These are phyloP conservation scores for Paxillus ammoniavirescens DNA, from an alignment of 768 basidiomycete species.

Conservation along the genomic window DNA sequence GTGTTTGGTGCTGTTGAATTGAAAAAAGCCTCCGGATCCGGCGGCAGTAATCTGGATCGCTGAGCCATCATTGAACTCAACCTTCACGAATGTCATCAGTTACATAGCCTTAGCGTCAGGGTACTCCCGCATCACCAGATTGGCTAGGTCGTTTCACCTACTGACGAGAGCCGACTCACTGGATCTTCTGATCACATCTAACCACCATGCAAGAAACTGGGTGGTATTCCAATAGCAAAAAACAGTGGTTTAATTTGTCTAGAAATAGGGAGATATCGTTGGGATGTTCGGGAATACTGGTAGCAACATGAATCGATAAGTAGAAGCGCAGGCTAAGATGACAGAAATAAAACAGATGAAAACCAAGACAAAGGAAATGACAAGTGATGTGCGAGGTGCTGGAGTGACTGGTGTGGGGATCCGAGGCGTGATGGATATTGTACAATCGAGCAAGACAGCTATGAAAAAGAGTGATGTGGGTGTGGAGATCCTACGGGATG, in stretches of 20 bases:
- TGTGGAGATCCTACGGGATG: conserved; percentile 7
- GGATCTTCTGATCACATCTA: background rate
- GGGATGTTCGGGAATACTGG: conserved; percentile 28
- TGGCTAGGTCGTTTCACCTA: background rate
- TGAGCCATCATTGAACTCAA: background rate
- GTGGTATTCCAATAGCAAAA: conserved; percentile 10
- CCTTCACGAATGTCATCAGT: too few species aligned
- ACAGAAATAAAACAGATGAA: conserved; percentile 24
- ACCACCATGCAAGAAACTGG: background rate
- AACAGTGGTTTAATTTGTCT: conserved; percentile 22
- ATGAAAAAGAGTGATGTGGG: conserved; percentile 8
- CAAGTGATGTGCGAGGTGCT: conserved; percentile 19
- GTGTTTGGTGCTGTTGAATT: conserved; percentile 28
- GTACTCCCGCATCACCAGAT: background rate
- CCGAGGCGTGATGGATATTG: conserved; percentile 20
- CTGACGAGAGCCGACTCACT: background rate
- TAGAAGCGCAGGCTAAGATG: conserved; percentile 23
- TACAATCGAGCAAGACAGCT: conserved; percentile 22
- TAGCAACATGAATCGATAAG: conserved; percentile 31
- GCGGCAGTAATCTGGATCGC: background rate
- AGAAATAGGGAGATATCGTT: conserved; percentile 28
- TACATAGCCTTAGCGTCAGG: background rate
- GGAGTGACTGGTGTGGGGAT: conserved; percentile 14
- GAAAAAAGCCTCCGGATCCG: conserved; percentile 19
- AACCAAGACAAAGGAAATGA: conserved; percentile 17